Conservation (phyloP, 768 basidiomycete species). For the Cyclocybe cylindracea region DNA sequence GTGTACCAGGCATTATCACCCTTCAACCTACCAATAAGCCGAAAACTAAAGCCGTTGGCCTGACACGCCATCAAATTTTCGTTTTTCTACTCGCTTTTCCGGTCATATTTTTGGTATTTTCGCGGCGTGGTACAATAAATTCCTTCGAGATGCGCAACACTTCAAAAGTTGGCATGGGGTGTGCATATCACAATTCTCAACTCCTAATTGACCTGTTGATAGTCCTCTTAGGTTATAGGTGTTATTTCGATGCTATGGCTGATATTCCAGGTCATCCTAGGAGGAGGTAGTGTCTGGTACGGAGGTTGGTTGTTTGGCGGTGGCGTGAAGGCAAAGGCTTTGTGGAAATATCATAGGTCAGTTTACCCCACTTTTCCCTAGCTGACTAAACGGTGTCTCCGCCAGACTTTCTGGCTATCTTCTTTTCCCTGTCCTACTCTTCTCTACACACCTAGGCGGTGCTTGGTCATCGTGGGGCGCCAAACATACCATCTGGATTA, state of each 20-base stretch:
- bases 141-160: slow-evolving; percentile 47
- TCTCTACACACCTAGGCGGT: slow-evolving; percentile 72
- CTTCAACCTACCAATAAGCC: slow-evolving; percentile 74
- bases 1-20: slow-evolving; percentile 63
- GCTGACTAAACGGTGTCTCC: background rate
- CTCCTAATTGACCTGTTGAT: background rate
- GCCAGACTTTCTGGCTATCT: slow-evolving; percentile 72
- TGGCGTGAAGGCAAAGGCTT: slow-evolving; percentile 62
- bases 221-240: slow-evolving; percentile 54
- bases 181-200: slow-evolving; percentile 18
- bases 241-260: slow-evolving; percentile 65
- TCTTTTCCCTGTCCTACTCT: slow-evolving; percentile 58
- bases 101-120: slow-evolving; percentile 57
- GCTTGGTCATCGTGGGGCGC: slow-evolving; percentile 64
- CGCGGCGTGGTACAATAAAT: slow-evolving; percentile 68
- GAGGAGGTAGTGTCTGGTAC: slow-evolving; percentile 80
- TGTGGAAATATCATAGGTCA: slow-evolving; percentile 87
- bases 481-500: slow-evolving; percentile 31
- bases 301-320: slow-evolving; percentile 72
- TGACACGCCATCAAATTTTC: slow-evolving; percentile 68
- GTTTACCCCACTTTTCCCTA: slow-evolving; percentile 1
- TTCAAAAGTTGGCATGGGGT: slow-evolving; percentile 80
- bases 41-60: slow-evolving; percentile 63
- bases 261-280: slow-evolving; percentile 57
- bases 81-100: slow-evolving; percentile 59